These are phyloP conservation scores for Tetrahymena borealis DNA, from an alignment of 73 alveolate genomes.

Conservation along the genomic window DNA sequence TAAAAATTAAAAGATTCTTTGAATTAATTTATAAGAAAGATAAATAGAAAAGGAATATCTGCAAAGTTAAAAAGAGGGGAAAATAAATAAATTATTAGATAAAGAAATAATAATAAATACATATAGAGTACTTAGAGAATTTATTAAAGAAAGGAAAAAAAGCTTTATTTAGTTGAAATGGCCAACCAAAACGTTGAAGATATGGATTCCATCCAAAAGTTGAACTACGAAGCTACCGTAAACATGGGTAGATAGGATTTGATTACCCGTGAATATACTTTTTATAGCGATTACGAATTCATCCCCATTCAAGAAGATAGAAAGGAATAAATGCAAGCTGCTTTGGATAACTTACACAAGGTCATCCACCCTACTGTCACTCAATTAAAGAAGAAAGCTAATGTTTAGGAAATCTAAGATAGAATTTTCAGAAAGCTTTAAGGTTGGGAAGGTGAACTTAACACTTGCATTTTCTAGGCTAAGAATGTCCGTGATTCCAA, in stretches of 20 bases:
- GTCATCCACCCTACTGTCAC: background rate
- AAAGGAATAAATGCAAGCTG: background rate
- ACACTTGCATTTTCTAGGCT: background rate
- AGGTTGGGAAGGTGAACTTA: slow-evolving; percentile 2
- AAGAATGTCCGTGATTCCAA: background rate
- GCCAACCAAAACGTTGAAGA: background rate
- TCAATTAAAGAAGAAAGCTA: background rate
- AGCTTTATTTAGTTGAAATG: slow-evolving; percentile 1
- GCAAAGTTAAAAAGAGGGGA: background rate
- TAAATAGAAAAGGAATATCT: background rate
- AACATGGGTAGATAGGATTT: background rate
- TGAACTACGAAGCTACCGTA: background rate
- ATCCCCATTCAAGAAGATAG: background rate
- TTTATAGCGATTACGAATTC: background rate
- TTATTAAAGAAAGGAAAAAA: background rate
- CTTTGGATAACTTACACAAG: background rate
- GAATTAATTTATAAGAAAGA: background rate
- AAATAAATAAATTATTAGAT: background rate
- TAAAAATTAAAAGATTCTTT: background rate
- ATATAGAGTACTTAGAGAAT: background rate
- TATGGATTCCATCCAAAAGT: background rate
- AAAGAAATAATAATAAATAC: background rate
- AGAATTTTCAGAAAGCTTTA: background rate
- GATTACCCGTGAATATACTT: background rate
- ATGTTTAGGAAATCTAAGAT: background rate